phyloP scores from a whole-genome alignment of 768 basidiomycete species.

The Tulasnella sp. region DNA sequence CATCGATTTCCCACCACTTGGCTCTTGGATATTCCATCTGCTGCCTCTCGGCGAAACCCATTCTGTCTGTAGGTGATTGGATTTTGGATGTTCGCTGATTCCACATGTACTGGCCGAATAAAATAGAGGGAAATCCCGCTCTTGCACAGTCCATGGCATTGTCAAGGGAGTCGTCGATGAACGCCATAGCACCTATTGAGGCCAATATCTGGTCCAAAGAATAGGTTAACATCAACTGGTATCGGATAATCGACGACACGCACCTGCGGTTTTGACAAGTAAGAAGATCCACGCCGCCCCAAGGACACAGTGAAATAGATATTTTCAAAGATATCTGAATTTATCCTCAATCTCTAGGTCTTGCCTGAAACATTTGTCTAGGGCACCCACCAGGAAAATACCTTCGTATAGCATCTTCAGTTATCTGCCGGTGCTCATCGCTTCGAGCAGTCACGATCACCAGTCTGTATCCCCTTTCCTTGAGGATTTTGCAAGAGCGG shows the following conservation, averaged over 20 bases:
- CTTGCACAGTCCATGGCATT: slow-evolving; percentile 52
- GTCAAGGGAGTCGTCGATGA: slow-evolving; percentile 73
- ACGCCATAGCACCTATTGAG: slow-evolving; percentile 44
- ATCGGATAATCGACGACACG: background rate
- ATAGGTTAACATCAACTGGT: background rate
- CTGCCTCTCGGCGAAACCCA: slow-evolving; percentile 22
- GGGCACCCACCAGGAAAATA: slow-evolving; percentile 45
- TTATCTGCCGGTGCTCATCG: slow-evolving; percentile 40
- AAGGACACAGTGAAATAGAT: slow-evolving; percentile 22
- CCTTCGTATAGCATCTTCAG: slow-evolving; percentile 51
- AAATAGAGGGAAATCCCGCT: slow-evolving; percentile 41
- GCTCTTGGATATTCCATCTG: slow-evolving; percentile 19
- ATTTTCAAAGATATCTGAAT: slow-evolving; percentile 38
- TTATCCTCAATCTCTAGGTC: background rate
- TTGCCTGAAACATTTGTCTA: too few relatives aligned
- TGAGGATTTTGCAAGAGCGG: slow-evolving; percentile 43
- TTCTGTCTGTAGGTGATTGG: slow-evolving; percentile 17
- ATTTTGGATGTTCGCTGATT: slow-evolving; percentile 41
- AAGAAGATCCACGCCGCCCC: background rate
- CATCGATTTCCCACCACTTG: slow-evolving; percentile 16
- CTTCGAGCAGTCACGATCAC: slow-evolving; percentile 67
- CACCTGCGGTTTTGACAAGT: slow-evolving; percentile 7
- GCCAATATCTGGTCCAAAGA: slow-evolving; percentile 41
- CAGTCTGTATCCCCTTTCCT: slow-evolving; percentile 50
- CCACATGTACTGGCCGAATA: slow-evolving; percentile 68